phyloP scores from a whole-genome alignment of 2,329 filamentous ascomycete species.

The Clarireedia paspali region DNA sequence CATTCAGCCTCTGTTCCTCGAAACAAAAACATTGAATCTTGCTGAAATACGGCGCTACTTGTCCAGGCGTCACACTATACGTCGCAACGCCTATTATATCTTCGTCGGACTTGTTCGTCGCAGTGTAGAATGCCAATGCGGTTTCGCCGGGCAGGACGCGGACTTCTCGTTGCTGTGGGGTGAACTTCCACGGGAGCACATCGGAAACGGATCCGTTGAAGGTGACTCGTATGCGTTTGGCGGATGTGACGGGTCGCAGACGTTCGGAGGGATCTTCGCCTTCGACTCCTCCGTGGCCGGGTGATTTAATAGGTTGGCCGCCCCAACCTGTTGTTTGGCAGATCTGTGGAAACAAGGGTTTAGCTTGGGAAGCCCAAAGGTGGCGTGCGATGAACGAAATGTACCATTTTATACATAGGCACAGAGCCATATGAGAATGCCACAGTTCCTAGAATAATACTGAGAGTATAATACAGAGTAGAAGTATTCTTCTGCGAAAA shows the following conservation, averaged over 20 bases:
- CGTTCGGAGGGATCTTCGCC: constrained; percentile 63
- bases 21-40: constrained; percentile 99
- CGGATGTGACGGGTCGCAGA: constrained; percentile 70
- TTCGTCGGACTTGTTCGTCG: constrained; percentile 79
- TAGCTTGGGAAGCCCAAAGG: constrained; percentile 5
- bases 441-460: constrained; percentile 70
- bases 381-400: constrained; percentile 10
- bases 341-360: constrained; percentile 43
- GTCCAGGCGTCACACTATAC: constrained; percentile 91
- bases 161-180: constrained; percentile 93
- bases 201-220: constrained; percentile 96
- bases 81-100: constrained; percentile 98
- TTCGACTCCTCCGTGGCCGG: constrained; percentile 51
- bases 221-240: constrained; percentile 84
- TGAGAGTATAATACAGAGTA: constrained; percentile 66
- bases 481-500: constrained; percentile 63
- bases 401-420: constrained; percentile 79
- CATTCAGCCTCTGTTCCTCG: constrained; percentile 89
- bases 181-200: constrained; percentile 94
- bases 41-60: constrained; percentile 95
- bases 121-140: constrained; percentile 93
- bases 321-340: constrained; percentile 86
- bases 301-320: constrained; percentile 81
- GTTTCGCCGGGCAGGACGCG: constrained; percentile 93
- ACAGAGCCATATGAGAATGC: constrained; percentile 78